Evolutionary conservation across 2,329 filamentous ascomycete genomes (phyloP).

Genomic region (Periconia sp.): DNA sequence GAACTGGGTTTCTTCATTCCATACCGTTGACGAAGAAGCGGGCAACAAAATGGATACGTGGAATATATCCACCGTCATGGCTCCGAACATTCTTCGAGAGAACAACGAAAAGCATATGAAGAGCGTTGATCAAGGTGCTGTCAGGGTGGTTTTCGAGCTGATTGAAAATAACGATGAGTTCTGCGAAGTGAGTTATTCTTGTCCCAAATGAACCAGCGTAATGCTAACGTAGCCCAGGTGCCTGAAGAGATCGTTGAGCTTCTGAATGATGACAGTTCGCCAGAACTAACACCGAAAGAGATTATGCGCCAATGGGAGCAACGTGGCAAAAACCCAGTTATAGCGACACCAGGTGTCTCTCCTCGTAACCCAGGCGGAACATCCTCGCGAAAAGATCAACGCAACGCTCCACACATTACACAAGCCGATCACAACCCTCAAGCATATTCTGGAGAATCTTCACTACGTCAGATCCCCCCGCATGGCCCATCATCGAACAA

Average conservation of each 20-base stretch:
- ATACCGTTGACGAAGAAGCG: conserved; percentile 93
- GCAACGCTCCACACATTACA: conserved; percentile 60
- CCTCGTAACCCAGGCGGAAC: conserved; percentile 43
- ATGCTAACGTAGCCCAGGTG: conserved; percentile 61
- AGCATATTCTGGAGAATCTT: conserved; percentile 80
- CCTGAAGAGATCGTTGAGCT: conserved; percentile 88
- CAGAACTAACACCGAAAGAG: conserved; percentile 94
- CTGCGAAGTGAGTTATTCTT: conserved; percentile 74
- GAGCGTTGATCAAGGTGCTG: conserved; percentile 90
- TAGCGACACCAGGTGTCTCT: conserved; percentile 52
- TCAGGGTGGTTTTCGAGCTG: conserved; percentile 86
- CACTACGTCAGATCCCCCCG: conserved; percentile 69
- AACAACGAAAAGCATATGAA: conserved; percentile 50
- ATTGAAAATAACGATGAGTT: conserved; percentile 95
- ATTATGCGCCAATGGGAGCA: conserved; percentile 93
- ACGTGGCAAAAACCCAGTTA: conserved; percentile 66
- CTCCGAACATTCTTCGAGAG: conserved; percentile 88
- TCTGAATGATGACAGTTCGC: conserved; percentile 78
- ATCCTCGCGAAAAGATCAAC: conserved; percentile 55
- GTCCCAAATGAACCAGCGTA: not conserved
- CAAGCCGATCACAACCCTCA: conserved; percentile 86
- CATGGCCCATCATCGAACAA: conserved; percentile 20
- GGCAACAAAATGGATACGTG: conserved; percentile 99
- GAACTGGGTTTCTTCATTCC: conserved; percentile 96
- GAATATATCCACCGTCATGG: conserved; percentile 95